Base-by-base conservation (phyloP, 2,329 filamentous ascomycete genomes). In the Fusarium foetens region DNA sequence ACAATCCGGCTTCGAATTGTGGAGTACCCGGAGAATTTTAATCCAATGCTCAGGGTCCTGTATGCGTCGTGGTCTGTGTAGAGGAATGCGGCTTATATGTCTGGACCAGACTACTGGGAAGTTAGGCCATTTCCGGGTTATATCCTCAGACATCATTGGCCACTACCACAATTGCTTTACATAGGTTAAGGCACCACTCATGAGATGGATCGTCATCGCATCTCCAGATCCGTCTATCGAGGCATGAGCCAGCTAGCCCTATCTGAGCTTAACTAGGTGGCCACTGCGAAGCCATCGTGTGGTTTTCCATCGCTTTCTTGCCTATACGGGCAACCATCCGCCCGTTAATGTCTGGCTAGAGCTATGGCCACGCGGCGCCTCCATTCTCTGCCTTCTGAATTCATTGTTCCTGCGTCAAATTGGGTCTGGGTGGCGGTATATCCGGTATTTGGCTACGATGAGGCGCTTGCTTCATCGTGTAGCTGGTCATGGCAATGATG, bases 1-100 rank as follows among this genome's bases (percentile, higher is more conserved):
- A 45, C 19, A 53, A 54, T 36, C 29, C 31, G 38, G 54, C 21
- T 33, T 45, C 29, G 8, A 53, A 33, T 21, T 27, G 19, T 33
- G 29, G 29, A 42, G 29, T 23, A 11, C 3, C 25, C 38, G 58
- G 58, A n/a, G 36, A 63, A 38, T 54, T 63, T 35, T 6, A 21
- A 12, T 35, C 42, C 60, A 42, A n/a, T 43, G 36, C 25, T 12
- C 45, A n/a, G 36, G 39, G 29, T 27, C 12, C 23, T 42, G 41
- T 38, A 33, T 57, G 21, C 25, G 53, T 35, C 41, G 21, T 31
- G n/a, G 39, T 27, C 35, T 42, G 17, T 14, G 23, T 29, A 9
- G 21, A 68, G 68, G 68, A 71, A 71, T 71, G 68, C 48, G 57
- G 67, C 52, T 71, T 33, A 36, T 33, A 46, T 38, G 42, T 35